Conservation (phyloP, 1,139 yeast species). For the Diutina siamensis region DNA sequence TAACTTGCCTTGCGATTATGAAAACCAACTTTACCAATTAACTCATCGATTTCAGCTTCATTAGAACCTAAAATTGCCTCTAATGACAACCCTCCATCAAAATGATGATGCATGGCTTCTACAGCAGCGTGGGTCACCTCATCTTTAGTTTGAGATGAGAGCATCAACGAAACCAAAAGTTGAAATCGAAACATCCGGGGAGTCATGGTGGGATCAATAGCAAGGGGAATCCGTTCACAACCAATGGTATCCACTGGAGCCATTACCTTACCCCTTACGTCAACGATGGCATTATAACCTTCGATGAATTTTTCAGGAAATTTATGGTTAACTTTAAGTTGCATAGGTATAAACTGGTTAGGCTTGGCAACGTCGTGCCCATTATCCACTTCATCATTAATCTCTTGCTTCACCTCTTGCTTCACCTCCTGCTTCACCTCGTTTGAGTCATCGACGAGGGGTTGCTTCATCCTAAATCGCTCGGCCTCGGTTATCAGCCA, state of each 20-base stretch:
- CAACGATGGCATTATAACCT: slow-evolving; percentile 44
- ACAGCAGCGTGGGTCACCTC: slow-evolving; percentile 73
- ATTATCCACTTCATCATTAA: no score
- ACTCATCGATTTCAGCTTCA: slow-evolving; percentile 46
- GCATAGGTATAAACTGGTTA: not conserved
- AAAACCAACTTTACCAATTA: slow-evolving; percentile 79
- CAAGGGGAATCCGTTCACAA: slow-evolving; percentile 62
- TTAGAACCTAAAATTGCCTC: slow-evolving; percentile 29
- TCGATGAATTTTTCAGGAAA: not conserved
- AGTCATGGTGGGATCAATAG: slow-evolving; percentile 20
- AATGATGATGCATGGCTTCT: slow-evolving; percentile 41
- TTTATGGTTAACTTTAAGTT: not conserved
- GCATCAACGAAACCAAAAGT: slow-evolving; percentile 66
- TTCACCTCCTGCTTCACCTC: not conserved
- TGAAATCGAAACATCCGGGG: slow-evolving; percentile 55
- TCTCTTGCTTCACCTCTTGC: not conserved
- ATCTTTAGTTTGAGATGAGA: slow-evolving; percentile 89
- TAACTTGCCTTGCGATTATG: slow-evolving; percentile 69
- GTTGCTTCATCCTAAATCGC: no score
- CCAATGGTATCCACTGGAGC: slow-evolving; percentile 91
- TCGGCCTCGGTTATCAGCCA: no score
- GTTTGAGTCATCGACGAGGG: no score
- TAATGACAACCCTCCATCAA: slow-evolving; percentile 21
- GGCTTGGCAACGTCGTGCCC: no score
- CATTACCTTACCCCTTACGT: slow-evolving; percentile 48